Conservation (phyloP, 148 eudicot genomes). For the Rhododendron henanense region DNA sequence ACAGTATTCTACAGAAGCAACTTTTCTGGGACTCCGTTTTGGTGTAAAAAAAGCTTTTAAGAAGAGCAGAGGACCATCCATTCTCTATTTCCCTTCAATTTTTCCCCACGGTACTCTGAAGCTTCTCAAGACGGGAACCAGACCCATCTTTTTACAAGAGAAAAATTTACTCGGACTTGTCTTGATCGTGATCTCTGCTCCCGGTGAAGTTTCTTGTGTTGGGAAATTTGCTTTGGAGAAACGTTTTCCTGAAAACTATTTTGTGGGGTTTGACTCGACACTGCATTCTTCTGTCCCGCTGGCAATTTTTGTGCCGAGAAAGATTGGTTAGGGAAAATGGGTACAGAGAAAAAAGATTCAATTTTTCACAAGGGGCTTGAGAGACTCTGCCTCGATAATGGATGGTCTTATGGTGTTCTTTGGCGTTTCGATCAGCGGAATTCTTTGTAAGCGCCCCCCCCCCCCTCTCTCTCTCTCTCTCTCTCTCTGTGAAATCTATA, state of each 20-base stretch:
- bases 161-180: background rate
- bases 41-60: background rate
- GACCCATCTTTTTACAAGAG: background rate
- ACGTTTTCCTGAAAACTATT: background rate
- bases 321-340: constrained; percentile 21
- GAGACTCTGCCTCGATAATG: constrained; percentile 52
- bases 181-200: background rate
- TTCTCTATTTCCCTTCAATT: background rate
- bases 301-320: constrained; percentile 26
- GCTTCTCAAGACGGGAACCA: background rate
- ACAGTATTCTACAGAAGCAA: background rate
- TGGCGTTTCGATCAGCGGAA: constrained; percentile 75
- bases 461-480: constrained; percentile 6
- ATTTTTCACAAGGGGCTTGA: constrained; percentile 42
- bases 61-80: constrained; percentile 12
- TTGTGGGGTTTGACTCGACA: constrained; percentile 8
- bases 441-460: constrained; percentile 44
- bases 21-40: constrained; percentile 18
- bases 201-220: background rate
- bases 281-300: constrained; percentile 19
- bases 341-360: constrained; percentile 25
- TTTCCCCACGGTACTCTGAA: background rate
- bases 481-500: background rate
- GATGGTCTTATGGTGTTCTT: constrained; percentile 85
- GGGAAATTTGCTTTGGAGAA: background rate